Evolutionary conservation across 306 rosid species (phyloP), one percentile per base, ranked within the genome.

Genomic region (Quercus engelmannii): DNA sequence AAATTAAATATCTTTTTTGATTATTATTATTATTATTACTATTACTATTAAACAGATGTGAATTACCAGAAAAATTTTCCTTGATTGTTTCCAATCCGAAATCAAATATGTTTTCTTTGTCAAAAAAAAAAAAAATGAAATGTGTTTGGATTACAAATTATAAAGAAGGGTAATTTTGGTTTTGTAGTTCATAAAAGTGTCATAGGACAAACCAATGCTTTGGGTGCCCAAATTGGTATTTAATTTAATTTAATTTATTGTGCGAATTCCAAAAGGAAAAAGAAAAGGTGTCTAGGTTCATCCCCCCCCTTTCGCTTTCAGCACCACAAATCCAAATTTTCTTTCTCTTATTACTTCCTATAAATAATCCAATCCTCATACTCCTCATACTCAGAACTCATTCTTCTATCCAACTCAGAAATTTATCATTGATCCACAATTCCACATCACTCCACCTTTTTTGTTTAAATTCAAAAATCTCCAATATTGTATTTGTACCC

Each of bases 231-330:
- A 63, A 28, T 63, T 26, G 41, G 3, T 63, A 6, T 31, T n/a
- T 31, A 17, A 31, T 25, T 28, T 28, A 28, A 28, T 28, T 3
- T 28, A 28, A 30, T 3, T 20, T 20, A 57, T 19, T 65, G 5
- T 2, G 1, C 12, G 30, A 30, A 63, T 14, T 14, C 7, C 19
- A 15, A 63, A 63, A 52, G 20, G 18, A 8, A 25, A 54, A 78
- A 74, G 25, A 38, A 78, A 38, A 21, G 13, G 55, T 46, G 89
- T 88, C 88, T 38, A 88, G 89, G 76, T 88, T 81, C 89, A 79
- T 86, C 83, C 85, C 55, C 83, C 23, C 19, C 4, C 3, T 8
- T 69, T 41, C 11, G 46, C 46, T 41, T 41, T 8, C 10, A 49
- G 5, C 17, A 19, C 84, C 73, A 31, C 23, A 7, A 25, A 23